These are phyloP conservation scores for Waitea zeae DNA, from an alignment of 1,284 basidiomycete genomes.

Conservation along the genomic window DNA sequence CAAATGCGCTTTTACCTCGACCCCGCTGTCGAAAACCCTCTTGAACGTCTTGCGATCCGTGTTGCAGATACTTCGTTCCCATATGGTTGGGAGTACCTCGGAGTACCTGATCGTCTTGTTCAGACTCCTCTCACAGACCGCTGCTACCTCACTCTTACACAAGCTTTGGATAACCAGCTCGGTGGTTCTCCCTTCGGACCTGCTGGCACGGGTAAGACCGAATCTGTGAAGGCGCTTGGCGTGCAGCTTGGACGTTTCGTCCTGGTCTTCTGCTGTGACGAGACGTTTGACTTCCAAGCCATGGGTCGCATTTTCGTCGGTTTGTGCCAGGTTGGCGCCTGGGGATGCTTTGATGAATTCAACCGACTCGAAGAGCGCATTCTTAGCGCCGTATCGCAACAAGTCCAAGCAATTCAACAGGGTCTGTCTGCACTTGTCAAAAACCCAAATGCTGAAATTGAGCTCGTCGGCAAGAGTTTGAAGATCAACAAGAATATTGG, in stretches of 20 bases:
- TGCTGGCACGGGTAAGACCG: constrained; percentile 98
- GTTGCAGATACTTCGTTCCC: constrained; percentile 90
- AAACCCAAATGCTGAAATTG: constrained; percentile 80
- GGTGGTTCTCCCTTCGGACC: constrained; percentile 98
- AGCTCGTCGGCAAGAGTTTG: constrained; percentile 89
- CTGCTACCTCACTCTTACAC: constrained; percentile 92
- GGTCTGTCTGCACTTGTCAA: constrained; percentile 70
- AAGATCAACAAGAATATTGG: constrained; percentile 92
- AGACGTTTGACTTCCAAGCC: constrained; percentile 98
- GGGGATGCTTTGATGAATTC: constrained; percentile 98
- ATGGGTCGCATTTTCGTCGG: constrained; percentile 99
- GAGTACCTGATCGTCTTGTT: constrained; percentile 91
- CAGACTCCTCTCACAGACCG: constrained; percentile 98
- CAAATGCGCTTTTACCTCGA: constrained; percentile 99
- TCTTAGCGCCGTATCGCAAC: constrained; percentile 94
- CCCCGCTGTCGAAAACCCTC: constrained; percentile 46
- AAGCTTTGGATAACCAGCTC: constrained; percentile 87
- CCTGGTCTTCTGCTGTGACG: constrained; percentile 98
- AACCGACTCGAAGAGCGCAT: constrained; percentile 98
- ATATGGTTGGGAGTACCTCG: constrained; percentile 98
- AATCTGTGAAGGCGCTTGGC: constrained; percentile 97
- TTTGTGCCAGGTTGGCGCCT: constrained; percentile 96
- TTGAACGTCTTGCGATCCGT: constrained; percentile 66
- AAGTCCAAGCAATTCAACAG: constrained; percentile 97
- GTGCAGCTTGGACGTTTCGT: constrained; percentile 96